These are phyloP conservation scores for Candida railenensis DNA, from an alignment of 805 yeast species.

Conservation along the genomic window DNA sequence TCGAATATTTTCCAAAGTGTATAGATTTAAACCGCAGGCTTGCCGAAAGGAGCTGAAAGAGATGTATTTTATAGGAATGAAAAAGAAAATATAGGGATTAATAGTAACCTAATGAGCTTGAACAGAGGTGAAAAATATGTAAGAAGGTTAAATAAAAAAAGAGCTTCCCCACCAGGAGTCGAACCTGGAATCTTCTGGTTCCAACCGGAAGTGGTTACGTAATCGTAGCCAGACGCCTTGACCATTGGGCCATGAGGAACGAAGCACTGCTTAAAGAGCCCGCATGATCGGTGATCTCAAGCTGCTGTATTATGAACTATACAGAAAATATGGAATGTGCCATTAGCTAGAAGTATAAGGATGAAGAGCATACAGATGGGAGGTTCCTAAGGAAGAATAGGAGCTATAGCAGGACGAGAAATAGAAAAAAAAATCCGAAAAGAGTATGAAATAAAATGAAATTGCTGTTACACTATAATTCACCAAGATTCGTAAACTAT, in stretches of 20 bases:
- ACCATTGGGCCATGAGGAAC: constrained; percentile 56
- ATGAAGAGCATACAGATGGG: no score
- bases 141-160: constrained; percentile 16
- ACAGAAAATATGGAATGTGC: not conserved
- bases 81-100: constrained; percentile 43
- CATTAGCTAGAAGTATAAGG: no score
- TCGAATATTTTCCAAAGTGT: constrained; percentile 60
- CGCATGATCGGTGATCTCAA: not conserved
- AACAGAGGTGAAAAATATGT: constrained; percentile 8
- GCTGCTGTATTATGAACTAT: not conserved
- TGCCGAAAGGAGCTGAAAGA: constrained; percentile 80
- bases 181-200: constrained; percentile 54
- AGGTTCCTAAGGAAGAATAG: no score
- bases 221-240: constrained; percentile 53
- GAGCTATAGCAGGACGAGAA: no score
- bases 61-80: constrained; percentile 72
- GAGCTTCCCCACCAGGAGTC: constrained; percentile 53
- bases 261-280: constrained; percentile 31
- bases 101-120: constrained; percentile 11
- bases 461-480: no score
- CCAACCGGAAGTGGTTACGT: constrained; percentile 44
- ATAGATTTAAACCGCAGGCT: constrained; percentile 76
- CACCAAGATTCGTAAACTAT: no score
- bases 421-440: no score
- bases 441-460: no score